Evolutionary conservation across 345 rosid genomes (phyloP), one percentile per base, ranked within the genome.

Genomic region (Gossypium thurberi): DNA sequence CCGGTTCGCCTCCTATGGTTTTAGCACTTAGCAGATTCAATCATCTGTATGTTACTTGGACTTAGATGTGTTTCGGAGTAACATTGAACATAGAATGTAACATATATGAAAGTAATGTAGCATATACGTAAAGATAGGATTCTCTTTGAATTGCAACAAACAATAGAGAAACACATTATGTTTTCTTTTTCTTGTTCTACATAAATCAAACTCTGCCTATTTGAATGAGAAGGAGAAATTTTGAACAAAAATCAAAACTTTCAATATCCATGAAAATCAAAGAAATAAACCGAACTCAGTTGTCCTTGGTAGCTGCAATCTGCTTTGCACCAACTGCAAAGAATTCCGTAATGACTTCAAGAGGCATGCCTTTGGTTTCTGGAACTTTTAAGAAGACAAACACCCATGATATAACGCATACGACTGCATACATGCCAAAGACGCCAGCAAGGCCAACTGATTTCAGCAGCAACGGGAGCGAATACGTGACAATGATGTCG

Each of bases 351-450:
- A 95, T 91, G 72, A 95, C 98, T 85, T 95, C 99, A 60, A 95
- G 96, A 11, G 98, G 99, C 98, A 95, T 95, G 61, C 97, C 98
- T 73, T 93, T 93, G 65, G 98, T 95, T 83, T 95, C 98, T 1
- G 99, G 98, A 25, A 91, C 91, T 83, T 90, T 87, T 66, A 86
- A 52, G 89, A 75, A 95, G 65, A 95, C 89, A 55, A 92, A 95
- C 25, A 73, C 87, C 85, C 87, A 85, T 0, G 98, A 78, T 60
- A 95, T 65, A 69, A 89, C 47, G 79, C 98, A 95, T 1, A 89
- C 91, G 2, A 87, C 55, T 0, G 94, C 89, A 23, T 89, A 95
- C 80, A 87, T 47, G 43, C 99, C 97, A 33, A 95, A 93, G 20
- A 89, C 92, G 71, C 98, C 97, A 1, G 90, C 93, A 3, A 95